Evolutionary conservation across 192 early-diverging fungal genomes (phyloP).

Genomic region (Coemansia sp.): DNA sequence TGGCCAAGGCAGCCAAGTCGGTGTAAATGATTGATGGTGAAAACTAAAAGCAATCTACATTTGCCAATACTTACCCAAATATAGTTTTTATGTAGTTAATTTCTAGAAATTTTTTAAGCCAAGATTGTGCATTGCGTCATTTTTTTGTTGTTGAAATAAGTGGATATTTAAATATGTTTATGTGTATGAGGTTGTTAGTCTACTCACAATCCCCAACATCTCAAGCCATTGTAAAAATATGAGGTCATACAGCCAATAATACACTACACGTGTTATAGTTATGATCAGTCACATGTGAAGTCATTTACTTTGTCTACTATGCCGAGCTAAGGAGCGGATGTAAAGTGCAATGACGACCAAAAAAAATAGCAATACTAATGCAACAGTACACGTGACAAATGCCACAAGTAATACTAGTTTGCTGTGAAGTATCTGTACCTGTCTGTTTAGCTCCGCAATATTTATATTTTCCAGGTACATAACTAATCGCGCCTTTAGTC

Average conservation of each 20-base stretch:
- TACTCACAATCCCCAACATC: background rate
- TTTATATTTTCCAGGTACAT: background rate
- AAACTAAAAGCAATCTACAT: background rate
- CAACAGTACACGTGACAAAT: background rate
- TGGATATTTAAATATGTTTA: background rate
- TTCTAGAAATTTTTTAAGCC: background rate
- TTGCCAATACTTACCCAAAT: background rate
- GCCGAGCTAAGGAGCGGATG: no score
- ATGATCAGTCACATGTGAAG: background rate
- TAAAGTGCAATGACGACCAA: background rate
- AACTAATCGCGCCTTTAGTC: background rate
- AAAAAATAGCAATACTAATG: background rate
- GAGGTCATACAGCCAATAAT: background rate
- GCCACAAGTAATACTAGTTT: background rate
- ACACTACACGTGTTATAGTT: background rate
- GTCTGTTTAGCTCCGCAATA: background rate
- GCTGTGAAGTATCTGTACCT: background rate
- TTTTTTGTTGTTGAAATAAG: background rate
- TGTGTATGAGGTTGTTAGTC: background rate
- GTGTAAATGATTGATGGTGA: background rate
- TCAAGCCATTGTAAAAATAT: background rate
- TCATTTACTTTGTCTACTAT: background rate
- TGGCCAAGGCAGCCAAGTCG: background rate
- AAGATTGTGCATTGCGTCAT: background rate
- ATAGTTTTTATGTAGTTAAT: background rate